Evolutionary conservation across 805 yeast genomes (phyloP), one percentile per base, ranked within the genome.

Genomic region (Saccharomycopsis schoenii): DNA sequence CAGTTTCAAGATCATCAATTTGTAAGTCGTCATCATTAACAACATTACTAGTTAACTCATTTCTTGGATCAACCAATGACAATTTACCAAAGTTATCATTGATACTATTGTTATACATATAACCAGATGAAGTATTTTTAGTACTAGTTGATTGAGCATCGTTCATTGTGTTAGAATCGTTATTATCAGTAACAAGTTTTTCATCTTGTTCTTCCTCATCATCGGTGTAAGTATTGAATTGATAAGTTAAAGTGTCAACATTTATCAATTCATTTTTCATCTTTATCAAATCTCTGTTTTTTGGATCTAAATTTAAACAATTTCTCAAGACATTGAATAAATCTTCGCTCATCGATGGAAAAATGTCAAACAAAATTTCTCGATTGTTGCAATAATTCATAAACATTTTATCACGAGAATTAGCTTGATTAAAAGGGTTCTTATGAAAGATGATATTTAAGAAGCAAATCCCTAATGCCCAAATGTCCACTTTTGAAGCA

Each of bases 281-380:
- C 59, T 74, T 74, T 1, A 70, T 69, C 62, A 93, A 75, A 67
- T 85, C 85, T 68, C 98, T 83, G 73, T 92, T 89, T 34, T 80
- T 79, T 0, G 98, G 98, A 74, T 92, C 97, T 61, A 93, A 81
- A 12, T 96, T 86, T 60, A 93, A 77, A 63, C 88, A 80, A 66
- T 82, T 82, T 61, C 96, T 80, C 69, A 92, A 78, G 0, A 89
- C 96, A n/a, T 86, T 83, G 70, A 90, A 93, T 68, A 91, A 80
- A 69, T 91, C 97, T 58, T 83, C 84, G 58, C 94, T 83, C 90
- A 93, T 86, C 4, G 91, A 77, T 17, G 97, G 91, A 71, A 92
- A 93, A 51, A 91, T 88, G 73, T 93, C 98, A 73, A 90, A 91
- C 56, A 93, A 76, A 1, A 96, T 87, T 72, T 93, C 97, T 66